Evolutionary conservation across 2,329 filamentous ascomycete species (phyloP), one percentile per base, ranked within the genome.

Genomic region (Fusarium transvaalense): DNA sequence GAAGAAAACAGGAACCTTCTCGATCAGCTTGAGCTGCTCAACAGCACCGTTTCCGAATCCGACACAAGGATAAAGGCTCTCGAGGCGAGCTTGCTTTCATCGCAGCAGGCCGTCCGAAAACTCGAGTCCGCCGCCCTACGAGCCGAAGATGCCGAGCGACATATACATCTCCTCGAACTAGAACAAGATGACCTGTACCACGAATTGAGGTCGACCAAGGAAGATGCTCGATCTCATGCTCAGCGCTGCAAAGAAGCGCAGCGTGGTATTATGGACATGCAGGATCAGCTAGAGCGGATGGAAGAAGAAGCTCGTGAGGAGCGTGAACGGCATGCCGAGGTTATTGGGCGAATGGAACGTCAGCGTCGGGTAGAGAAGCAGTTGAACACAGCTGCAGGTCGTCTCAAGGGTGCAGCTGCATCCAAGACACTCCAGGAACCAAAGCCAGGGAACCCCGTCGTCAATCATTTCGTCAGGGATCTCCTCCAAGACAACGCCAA

Each of bases 381-480:
- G 75, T 83, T 97, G 42, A 90, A 91, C 72, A 89, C 89, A 25
- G 92, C 93, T 4, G 93, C 92, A 14, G 91, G 91, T 32, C 87
- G 93, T 56, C 84, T 97, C 54, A 96, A 95, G 79, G 91, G 92
- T 12, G 91, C 92, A 14, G 93, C 93, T 5, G 92, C 91, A 1
- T 85, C 86, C 29, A 91, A 89, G 69, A 88, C 89, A 4, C 81
- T 92, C 39, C 85, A 85, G 5, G 84, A 86, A 5, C 84, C 86
- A 31, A 86, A 87, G 69, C 83, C 82, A 57, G 85, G 87, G 12
- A 88, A 84, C 64, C 89, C 84, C 60, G 93, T 97, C 37, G 93
- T 98, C n/a, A 94, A 93, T 21, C 93, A 97, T 76, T 98, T 99
- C 73, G 96, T 99, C 57, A 93, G 94, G 71, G 96, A 98, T 77